A percentile compares a stretch with the other conserved stretches of the same genome.
Conservation (phyloP, 805 yeast species). For the Pichia occidentalis region DNA sequence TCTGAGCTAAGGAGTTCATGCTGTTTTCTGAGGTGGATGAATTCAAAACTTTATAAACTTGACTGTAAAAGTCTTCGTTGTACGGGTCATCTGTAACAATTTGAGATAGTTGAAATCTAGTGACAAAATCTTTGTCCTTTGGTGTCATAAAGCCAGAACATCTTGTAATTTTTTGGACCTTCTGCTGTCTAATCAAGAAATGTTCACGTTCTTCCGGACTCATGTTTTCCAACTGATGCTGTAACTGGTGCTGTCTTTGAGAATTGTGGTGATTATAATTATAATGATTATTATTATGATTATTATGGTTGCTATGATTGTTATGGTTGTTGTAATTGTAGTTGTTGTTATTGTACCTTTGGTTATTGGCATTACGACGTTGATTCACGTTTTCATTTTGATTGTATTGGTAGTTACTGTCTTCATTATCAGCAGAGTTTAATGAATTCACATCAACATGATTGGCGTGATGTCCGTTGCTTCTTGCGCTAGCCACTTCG, state of each 20-base stretch:
- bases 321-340: slow-evolving; percentile 11
- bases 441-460: background rate
- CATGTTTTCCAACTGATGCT: slow-evolving; percentile 36
- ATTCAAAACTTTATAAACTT: slow-evolving; percentile 76
- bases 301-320: slow-evolving; percentile 7
- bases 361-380: slow-evolving; percentile 4
- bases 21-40: slow-evolving; percentile 49
- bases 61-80: slow-evolving; percentile 93
- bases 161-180: slow-evolving; percentile 66
- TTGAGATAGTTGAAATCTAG: slow-evolving; percentile 89
- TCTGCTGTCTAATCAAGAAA: slow-evolving; percentile 61
- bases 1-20: slow-evolving; percentile 82
- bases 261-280: slow-evolving; percentile 16
- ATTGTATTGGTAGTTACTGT: background rate
- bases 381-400: background rate
- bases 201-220: slow-evolving; percentile 70
- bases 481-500: slow-evolving; percentile 12
- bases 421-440: background rate
- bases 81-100: slow-evolving; percentile 96
- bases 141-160: slow-evolving; percentile 96
- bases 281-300: slow-evolving; percentile 12
- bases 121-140: slow-evolving; percentile 91
- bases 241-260: slow-evolving; percentile 24
- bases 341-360: slow-evolving; percentile 9
- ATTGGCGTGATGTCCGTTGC: slow-evolving; percentile 8